These are phyloP conservation scores for Carpinus fangiana DNA, from an alignment of 306 rosid genomes.

Conservation along the genomic window DNA sequence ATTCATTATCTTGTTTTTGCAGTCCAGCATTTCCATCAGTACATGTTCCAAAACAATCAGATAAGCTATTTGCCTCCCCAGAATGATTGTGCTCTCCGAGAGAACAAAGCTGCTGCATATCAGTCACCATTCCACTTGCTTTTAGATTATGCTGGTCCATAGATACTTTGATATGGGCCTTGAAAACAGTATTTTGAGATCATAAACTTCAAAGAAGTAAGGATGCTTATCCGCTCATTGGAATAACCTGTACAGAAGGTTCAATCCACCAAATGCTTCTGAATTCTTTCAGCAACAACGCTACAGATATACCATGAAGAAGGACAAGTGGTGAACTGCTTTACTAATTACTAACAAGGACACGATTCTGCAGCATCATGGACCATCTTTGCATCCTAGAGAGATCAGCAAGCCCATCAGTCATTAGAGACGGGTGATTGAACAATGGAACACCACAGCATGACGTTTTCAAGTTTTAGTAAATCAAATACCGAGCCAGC, in stretches of 20 bases:
- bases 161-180: neutral
- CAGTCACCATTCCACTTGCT: conserved; percentile 12
- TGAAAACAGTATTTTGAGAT: neutral
- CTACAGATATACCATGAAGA: neutral
- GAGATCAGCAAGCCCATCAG: neutral
- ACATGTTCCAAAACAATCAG: conserved; percentile 6
- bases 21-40: conserved; percentile 17
- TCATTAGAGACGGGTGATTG: neutral
- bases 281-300: neutral
- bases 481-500: neutral
- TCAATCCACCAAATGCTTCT: neutral
- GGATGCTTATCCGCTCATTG: neutral
- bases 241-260: neutral
- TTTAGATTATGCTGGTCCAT: conserved; percentile 17
- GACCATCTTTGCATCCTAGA: neutral
- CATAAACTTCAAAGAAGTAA: neutral
- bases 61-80: conserved; percentile 6
- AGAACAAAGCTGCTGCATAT: conserved; percentile 16
- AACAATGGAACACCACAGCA: neutral
- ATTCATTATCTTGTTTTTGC: neutral
- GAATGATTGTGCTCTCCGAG: conserved; percentile 9
- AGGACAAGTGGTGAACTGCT: neutral
- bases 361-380: neutral
- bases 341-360: neutral
- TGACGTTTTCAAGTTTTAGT: neutral